These are phyloP conservation scores for Anisodus acutangulus DNA, from an alignment of 257 asterid species.

Conservation along the genomic window DNA sequence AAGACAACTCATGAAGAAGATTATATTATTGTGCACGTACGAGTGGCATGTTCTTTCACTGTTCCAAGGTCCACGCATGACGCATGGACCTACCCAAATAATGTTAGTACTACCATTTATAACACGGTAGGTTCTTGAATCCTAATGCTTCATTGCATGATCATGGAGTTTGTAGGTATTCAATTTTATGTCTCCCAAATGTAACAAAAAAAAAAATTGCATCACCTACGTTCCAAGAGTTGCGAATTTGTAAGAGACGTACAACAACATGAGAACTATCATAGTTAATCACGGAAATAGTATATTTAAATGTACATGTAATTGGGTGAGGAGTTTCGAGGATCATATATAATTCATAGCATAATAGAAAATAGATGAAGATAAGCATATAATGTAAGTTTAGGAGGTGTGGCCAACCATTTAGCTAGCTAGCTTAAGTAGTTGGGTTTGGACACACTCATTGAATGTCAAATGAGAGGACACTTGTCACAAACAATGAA, in stretches of 20 bases:
- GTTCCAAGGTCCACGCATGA: constrained; percentile 33
- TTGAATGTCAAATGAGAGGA: constrained; percentile 20
- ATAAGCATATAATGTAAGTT: background rate
- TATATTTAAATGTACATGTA: background rate
- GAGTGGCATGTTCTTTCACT: constrained; percentile 34
- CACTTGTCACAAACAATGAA: constrained; percentile 23
- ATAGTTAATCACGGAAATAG: background rate
- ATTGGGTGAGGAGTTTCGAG: constrained; percentile 14
- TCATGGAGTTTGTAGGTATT: background rate
- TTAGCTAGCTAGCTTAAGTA: background rate
- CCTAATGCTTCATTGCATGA: background rate
- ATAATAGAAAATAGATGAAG: background rate
- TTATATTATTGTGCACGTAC: constrained; percentile 31
- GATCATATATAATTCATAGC: background rate
- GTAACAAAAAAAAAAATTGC: background rate
- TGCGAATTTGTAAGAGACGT: background rate
- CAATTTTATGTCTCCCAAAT: background rate
- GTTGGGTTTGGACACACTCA: constrained; percentile 23
- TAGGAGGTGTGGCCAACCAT: background rate
- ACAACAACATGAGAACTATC: background rate
- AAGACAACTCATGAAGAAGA: constrained; percentile 12
- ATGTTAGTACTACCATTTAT: background rate
- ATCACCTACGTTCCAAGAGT: background rate
- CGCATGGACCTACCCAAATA: background rate
- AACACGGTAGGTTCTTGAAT: background rate